Evolutionary conservation across 176 grass and related monocot species (phyloP), one percentile per base, ranked within the genome.

Genomic region (Carex littledalei): DNA sequence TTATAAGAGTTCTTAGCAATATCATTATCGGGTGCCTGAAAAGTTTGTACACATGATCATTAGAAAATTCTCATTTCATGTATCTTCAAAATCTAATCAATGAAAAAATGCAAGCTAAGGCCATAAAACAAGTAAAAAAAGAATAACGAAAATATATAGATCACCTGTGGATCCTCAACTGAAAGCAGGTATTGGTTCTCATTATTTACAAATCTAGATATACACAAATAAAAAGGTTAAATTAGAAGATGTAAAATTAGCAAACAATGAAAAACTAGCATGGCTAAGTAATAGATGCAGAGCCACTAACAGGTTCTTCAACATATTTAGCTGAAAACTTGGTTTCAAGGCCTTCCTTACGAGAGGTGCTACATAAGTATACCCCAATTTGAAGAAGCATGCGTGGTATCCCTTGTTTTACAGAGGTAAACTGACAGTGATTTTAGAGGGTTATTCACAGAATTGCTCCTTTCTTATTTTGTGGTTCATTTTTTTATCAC

Each of bases 1-100:
- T 96, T 99, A 37, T 94, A 99, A 11, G 97, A 99, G 85, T 89
- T 99, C 87, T 88, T 96, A 82, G 88, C 93, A n/a, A 99, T 92
- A 82, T 99, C 97, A 92, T 96, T 99, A 80, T 95, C 93, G 70
- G 93, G 84, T 67, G 83, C 88, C 97, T 99, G 85, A 71, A 77
- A 78, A 8, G 74, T 78, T 63, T 71, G 79, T 60, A 77, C 14
- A 84, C 65, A 50, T 26, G 14, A 85, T 82, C 76, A 64, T 71
- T 80, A 88, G 88, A 88, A 74, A 69, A 80, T 43, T 86, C 54
- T 13, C 53, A 59, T 59, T 75, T 57, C 77, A 81, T 43, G 65
- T 39, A 53, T 39, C 79, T 13, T 67, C 31, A 14, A 81, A 80
- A 29, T 47, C 54, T 73, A 84, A 71, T 66, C 41, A 77, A 69